Evolutionary conservation across 108 stramenopile genomes (phyloP).

Genomic region (Skeletonema potamos): DNA sequence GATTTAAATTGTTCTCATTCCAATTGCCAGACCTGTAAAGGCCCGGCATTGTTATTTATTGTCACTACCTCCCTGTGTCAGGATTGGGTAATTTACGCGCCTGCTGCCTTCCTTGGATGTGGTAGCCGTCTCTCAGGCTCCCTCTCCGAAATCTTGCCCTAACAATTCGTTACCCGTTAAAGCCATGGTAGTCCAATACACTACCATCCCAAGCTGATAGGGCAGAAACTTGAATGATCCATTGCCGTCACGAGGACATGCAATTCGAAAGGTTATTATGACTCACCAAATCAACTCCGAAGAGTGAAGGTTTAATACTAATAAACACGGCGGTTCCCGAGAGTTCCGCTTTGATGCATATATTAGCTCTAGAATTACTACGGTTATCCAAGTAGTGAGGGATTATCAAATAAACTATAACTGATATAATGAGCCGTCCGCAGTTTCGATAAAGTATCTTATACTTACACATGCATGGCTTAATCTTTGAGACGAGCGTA

Average conservation of each 20-base stretch:
- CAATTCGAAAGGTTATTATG: constrained; percentile 95
- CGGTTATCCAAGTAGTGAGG: constrained; percentile 98
- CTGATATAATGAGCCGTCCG: constrained; percentile 99
- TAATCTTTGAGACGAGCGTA: constrained; percentile 99
- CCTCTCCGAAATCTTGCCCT: constrained; percentile 99
- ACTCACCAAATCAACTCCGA: constrained; percentile 91
- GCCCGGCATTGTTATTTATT: constrained; percentile 97
- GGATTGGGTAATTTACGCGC: constrained; percentile 98
- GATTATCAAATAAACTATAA: constrained; percentile 99
- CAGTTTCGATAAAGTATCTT: constrained; percentile 55
- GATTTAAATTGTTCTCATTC: constrained; percentile 97
- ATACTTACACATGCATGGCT: constrained; percentile 99
- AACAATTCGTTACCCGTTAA: constrained; percentile 96
- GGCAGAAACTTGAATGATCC: constrained; percentile 97
- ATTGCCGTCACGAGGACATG: constrained; percentile 75
- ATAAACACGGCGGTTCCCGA: constrained; percentile 90
- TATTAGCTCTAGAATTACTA: constrained; percentile 99
- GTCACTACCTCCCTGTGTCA: constrained; percentile 97
- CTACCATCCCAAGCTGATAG: constrained; percentile 98
- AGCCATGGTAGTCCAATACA: constrained; percentile 96
- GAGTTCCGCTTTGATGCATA: constrained; percentile 90
- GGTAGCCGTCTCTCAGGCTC: constrained; percentile 98
- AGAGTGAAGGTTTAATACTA: constrained; percentile 95
- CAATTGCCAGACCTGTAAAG: constrained; percentile 92
- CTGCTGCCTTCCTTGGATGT: constrained; percentile 98